Conservation (phyloP, 2,329 filamentous ascomycete genomes). For the Phaeosphaeriaceae sp. region DNA sequence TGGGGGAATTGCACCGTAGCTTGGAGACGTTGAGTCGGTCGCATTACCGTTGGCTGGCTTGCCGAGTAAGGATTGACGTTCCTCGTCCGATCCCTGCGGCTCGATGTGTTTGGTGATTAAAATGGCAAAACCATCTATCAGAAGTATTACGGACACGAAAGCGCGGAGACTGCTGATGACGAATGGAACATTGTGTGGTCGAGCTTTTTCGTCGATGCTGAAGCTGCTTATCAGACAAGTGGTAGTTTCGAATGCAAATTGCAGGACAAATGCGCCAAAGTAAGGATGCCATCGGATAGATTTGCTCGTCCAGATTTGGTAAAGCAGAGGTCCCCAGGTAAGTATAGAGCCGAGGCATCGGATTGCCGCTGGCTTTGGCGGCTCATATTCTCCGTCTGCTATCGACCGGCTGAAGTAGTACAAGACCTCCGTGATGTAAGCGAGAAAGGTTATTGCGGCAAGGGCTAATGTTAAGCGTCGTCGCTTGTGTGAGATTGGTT, state of each 20-base stretch:
- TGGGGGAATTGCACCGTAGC: slow-evolving; percentile 44
- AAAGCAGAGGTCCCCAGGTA: slow-evolving; percentile 37
- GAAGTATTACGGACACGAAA: slow-evolving; percentile 29
- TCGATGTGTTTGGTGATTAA: slow-evolving; percentile 37
- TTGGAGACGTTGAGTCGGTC: slow-evolving; percentile 47
- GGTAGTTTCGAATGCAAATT: slow-evolving; percentile 41
- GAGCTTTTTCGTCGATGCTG: slow-evolving; percentile 19
- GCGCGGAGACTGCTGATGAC: slow-evolving; percentile 30
- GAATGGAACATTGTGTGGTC: slow-evolving; percentile 28
- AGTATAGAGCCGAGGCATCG: slow-evolving; percentile 45
- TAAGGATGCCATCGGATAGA: slow-evolving; percentile 42
- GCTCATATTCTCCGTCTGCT: slow-evolving; percentile 34
- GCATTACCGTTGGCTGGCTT: slow-evolving; percentile 47
- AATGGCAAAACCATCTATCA: slow-evolving; percentile 39
- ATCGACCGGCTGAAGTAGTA: slow-evolving; percentile 43
- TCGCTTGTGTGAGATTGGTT: slow-evolving; percentile 28
- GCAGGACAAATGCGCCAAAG: slow-evolving; percentile 41
- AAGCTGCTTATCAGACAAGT: slow-evolving; percentile 34
- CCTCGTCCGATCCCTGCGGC: slow-evolving; percentile 56
- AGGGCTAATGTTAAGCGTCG: slow-evolving; percentile 27
- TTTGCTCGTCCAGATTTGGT: slow-evolving; percentile 30
- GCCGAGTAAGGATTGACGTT: slow-evolving; percentile 65
- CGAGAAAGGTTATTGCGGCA: slow-evolving; percentile 21
- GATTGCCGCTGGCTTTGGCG: slow-evolving; percentile 43
- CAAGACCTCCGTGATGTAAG: slow-evolving; percentile 39